Conservation (phyloP, 2,329 filamentous ascomycete genomes). For the Penicillium sp. region DNA sequence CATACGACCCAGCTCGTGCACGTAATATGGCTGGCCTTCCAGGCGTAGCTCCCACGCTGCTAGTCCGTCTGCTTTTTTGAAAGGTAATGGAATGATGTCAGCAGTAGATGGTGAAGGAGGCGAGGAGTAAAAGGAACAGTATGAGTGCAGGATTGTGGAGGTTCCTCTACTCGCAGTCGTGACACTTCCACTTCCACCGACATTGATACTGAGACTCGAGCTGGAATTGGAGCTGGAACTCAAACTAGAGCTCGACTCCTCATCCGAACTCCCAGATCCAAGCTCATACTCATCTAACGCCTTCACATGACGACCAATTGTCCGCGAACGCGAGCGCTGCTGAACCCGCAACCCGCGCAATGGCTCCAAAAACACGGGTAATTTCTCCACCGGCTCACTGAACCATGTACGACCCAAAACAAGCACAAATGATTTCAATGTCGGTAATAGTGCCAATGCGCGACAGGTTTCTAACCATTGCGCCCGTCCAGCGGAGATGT, state of each 20-base stretch:
- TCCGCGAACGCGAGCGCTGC: neutral
- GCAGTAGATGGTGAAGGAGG: neutral
- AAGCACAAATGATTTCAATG: constrained; percentile 33
- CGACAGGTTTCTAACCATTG: constrained; percentile 41
- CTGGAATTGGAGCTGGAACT: neutral
- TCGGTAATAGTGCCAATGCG: constrained; percentile 24
- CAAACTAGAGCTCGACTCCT: neutral
- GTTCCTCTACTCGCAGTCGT: neutral
- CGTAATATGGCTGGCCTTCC: constrained; percentile 36
- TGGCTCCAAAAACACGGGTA: constrained; percentile 38
- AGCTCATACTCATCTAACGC: neutral
- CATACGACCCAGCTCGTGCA: constrained; percentile 29
- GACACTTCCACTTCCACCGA: neutral
- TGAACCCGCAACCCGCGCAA: constrained; percentile 27
- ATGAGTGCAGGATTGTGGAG: neutral
- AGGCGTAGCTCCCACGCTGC: constrained; percentile 32
- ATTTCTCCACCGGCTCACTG: constrained; percentile 36
- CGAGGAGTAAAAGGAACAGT: neutral
- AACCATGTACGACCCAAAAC: constrained; percentile 38
- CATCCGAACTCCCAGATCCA: neutral
- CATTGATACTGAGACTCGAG: neutral
- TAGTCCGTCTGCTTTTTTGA: neutral
- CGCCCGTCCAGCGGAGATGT: constrained; percentile 37
- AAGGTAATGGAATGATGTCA: neutral
- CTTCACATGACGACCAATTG: too few relatives aligned